These are phyloP conservation scores for Populus nigra DNA, from an alignment of 345 rosid genomes.

Conservation along the genomic window DNA sequence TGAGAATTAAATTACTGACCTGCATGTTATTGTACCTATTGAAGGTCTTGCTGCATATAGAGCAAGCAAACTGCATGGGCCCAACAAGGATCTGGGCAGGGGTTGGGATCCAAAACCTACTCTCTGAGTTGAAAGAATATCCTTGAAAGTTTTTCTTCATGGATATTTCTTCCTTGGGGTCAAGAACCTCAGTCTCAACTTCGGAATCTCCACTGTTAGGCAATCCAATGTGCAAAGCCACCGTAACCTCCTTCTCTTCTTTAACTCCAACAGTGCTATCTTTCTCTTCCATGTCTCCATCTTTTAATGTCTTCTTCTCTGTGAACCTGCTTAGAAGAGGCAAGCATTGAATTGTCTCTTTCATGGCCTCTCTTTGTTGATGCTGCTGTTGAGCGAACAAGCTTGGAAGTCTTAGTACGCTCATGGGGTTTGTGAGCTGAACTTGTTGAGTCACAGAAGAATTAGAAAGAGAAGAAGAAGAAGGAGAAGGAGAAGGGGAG, in stretches of 20 bases:
- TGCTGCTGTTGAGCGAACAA: slow-evolving; percentile 15
- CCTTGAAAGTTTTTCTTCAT: slow-evolving; percentile 32
- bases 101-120: slow-evolving; percentile 84
- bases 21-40: slow-evolving; percentile 91
- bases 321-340: slow-evolving; percentile 55
- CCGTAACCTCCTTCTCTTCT: slow-evolving; percentile 42
- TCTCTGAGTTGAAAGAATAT: slow-evolving; percentile 35
- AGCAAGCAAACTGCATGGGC: slow-evolving; percentile 77
- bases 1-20: slow-evolving; percentile 36
- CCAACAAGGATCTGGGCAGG: slow-evolving; percentile 79
- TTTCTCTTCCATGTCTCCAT: slow-evolving; percentile 23
- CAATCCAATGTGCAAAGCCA: slow-evolving; percentile 70
- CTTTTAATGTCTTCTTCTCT: slow-evolving; percentile 37
- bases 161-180: slow-evolving; percentile 20
- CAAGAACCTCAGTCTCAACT: slow-evolving; percentile 14
- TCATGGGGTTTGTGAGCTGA: slow-evolving; percentile 29
- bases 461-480: slow-evolving; percentile 32
- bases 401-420: slow-evolving; percentile 20
- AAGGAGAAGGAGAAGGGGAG: slow-evolving; percentile 17
- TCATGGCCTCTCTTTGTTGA: slow-evolving; percentile 10
- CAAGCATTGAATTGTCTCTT: slow-evolving; percentile 42
- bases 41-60: slow-evolving; percentile 75
- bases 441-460: slow-evolving; percentile 29
- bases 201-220: slow-evolving; percentile 30
- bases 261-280: slow-evolving; percentile 21